Percentiles rank a stretch among this genome's conserved stretches.
These are phyloP conservation scores for Elongisporangium undulatum DNA, from an alignment of 352 stramenopile species.

Conservation along the genomic window DNA sequence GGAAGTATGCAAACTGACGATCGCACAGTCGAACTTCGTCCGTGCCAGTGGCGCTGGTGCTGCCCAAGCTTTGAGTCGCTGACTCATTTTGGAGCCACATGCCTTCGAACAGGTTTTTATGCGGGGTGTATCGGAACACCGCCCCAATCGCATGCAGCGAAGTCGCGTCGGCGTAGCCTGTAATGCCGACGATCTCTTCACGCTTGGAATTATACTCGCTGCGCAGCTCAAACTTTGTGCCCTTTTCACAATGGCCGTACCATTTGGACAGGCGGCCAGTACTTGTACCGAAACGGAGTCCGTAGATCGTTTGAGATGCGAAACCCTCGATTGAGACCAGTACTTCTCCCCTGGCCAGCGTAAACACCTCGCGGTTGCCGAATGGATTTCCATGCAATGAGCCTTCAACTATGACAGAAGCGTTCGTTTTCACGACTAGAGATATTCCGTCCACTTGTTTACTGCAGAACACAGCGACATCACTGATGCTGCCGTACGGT, in stretches of 20 bases:
- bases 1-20: slow-evolving; percentile 75
- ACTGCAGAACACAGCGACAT: slow-evolving; percentile 58
- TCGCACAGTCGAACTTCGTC: slow-evolving; percentile 41
- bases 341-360: slow-evolving; percentile 47
- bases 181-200: slow-evolving; percentile 72
- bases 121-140: slow-evolving; percentile 57
- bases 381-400: slow-evolving; percentile 67
- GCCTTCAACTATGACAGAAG: slow-evolving; percentile 32
- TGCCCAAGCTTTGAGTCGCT: neutral
- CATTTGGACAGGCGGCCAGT: slow-evolving; percentile 59
- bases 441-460: slow-evolving; percentile 72
- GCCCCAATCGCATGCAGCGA: slow-evolving; percentile 64
- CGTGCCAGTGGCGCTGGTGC: neutral
- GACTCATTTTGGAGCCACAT: slow-evolving; percentile 48
- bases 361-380: slow-evolving; percentile 57
- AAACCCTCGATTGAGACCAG: slow-evolving; percentile 64
- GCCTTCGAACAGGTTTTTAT: slow-evolving; percentile 77
- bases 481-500: slow-evolving; percentile 59
- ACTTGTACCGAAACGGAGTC: slow-evolving; percentile 58
- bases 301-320: slow-evolving; percentile 68
- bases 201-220: slow-evolving; percentile 40
- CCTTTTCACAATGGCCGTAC: slow-evolving; percentile 73
- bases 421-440: slow-evolving; percentile 55
- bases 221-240: slow-evolving; percentile 54
- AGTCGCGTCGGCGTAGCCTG: slow-evolving; percentile 54